phyloP scores from a whole-genome alignment of 345 rosid genomes.

The Dovyalis caffra region DNA sequence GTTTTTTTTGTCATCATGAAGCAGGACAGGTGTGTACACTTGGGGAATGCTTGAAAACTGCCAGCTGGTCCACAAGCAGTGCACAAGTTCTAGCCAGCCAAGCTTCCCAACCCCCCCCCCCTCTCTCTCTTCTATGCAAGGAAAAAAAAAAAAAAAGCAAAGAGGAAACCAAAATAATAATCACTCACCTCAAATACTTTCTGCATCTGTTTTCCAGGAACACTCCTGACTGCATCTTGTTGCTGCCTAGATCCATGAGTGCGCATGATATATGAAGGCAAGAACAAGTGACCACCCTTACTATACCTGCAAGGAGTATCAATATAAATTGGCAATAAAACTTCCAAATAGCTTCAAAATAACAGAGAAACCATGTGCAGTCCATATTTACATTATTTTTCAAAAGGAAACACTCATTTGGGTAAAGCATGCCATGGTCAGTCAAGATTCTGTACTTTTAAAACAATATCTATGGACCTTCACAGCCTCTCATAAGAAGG shows the following conservation, averaged over 20 bases:
- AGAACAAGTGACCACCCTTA: conserved; percentile 35
- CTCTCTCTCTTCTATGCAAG: background rate
- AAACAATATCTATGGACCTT: background rate
- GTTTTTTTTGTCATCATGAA: background rate
- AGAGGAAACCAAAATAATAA: background rate
- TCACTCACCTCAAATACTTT: conserved; percentile 30
- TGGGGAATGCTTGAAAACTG: background rate
- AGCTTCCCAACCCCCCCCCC: no score
- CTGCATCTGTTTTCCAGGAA: conserved; percentile 23
- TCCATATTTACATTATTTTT: background rate
- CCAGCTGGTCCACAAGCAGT: background rate
- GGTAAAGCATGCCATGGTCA: background rate
- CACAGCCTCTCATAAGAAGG: background rate
- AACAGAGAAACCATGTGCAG: background rate
- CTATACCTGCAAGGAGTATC: conserved; percentile 21
- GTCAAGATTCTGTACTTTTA: background rate
- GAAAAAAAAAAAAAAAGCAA: background rate
- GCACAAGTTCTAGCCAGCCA: background rate
- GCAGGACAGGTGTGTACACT: background rate
- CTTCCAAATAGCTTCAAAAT: background rate
- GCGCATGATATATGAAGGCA: conserved; percentile 37
- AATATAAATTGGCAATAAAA: background rate
- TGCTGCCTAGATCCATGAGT: conserved; percentile 35
- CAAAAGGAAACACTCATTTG: background rate
- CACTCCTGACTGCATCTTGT: conserved; percentile 22